Evolutionary conservation across 345 rosid species (phyloP), one percentile per base, ranked within the genome.

Genomic region (Rhizophora mangle): DNA sequence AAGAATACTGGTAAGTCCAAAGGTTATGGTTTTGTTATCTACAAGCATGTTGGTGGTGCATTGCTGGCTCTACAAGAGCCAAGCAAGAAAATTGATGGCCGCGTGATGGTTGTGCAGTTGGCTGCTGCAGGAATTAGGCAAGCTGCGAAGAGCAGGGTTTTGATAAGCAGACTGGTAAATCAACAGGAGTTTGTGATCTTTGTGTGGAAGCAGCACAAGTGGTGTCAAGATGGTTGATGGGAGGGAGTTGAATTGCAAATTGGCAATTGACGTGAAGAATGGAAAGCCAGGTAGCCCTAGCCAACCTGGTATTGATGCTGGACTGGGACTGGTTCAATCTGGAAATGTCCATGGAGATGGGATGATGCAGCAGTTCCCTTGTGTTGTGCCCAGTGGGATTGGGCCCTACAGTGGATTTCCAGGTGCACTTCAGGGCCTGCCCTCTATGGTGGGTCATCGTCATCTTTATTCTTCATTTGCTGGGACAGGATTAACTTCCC

Each of bases 21-120:
- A 69, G 96, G 98, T 0, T 92, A 89, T 55, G 95, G 92, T 0
- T 92, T 92, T n/a, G 87, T 92, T n/a, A 85, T 89, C 0, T 92
- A 85, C 34, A 85, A 80, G 75, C 89, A 88, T 15, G 86, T 86
- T 0, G 88, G 83, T 46, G 95, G 95, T n/a, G 95, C 95, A 37
- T 37, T 84, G 32, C 80, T 84, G 31, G 98, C 98, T 6, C 72
- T 90, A 19, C 77, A 82, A 66, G 95, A 90, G 70, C 98, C 98
- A 0, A 87, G 89, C 51, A 92, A 88, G 93, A 88, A 83, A 81
- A 90, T 90, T 10, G 95, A 87, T 62, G 87, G 88, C 8, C 84
- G 93, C 19, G 89, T 90, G 26, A 84, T 91, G 9, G 91, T 85
- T 0, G 82, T 87, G 13, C 96, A 90, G 83, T 85, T 90, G 1